A percentile compares a stretch with the other conserved stretches of the same genome.
Conservation (phyloP, 2,329 filamentous ascomycete species). For the Xylariaceae sp. region DNA sequence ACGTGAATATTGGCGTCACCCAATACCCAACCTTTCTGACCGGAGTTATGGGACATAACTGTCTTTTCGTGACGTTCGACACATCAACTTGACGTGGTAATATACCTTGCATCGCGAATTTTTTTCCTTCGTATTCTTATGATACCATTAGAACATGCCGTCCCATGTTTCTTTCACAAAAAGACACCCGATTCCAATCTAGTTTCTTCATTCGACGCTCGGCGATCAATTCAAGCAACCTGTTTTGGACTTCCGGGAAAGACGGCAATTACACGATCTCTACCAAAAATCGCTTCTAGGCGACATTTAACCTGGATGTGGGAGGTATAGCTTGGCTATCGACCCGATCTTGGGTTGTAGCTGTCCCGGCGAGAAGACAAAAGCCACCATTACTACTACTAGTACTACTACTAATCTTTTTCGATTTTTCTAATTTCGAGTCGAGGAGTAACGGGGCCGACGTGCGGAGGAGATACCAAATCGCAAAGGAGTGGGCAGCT, state of each 20-base stretch:
- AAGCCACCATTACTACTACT: constrained; percentile 6
- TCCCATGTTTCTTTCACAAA: constrained; percentile 24
- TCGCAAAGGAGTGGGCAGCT: constrained; percentile 15
- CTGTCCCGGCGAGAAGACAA: constrained; percentile 9
- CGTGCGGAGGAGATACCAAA: constrained; percentile 23
- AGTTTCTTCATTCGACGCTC: constrained; percentile 16
- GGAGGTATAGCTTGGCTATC: constrained; percentile 30
- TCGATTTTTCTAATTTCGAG: constrained; percentile 19
- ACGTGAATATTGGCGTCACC: constrained; percentile 16
- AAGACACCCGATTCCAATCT: constrained; percentile 28
- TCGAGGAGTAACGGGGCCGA: constrained; percentile 23
- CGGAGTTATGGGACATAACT: constrained; percentile 11
- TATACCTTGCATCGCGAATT: constrained; percentile 24
- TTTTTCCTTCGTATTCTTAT: constrained; percentile 31
- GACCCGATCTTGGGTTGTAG: constrained; percentile 22
- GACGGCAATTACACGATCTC: constrained; percentile 9
- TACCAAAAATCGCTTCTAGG: constrained; percentile 21
- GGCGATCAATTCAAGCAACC: constrained; percentile 8
- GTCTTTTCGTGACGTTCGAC: constrained; percentile 10
- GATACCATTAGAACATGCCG: constrained; percentile 40
- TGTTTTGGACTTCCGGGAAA: constrained; percentile 19
- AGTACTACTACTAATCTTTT: constrained; percentile 13
- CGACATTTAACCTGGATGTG: constrained; percentile 20
- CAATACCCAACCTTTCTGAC: constrained; percentile 5
- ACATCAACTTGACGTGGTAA: constrained; percentile 15